These are phyloP conservation scores for Chrysochromulina parva DNA, from an alignment of 78 protist genomes.

Conservation along the genomic window DNA sequence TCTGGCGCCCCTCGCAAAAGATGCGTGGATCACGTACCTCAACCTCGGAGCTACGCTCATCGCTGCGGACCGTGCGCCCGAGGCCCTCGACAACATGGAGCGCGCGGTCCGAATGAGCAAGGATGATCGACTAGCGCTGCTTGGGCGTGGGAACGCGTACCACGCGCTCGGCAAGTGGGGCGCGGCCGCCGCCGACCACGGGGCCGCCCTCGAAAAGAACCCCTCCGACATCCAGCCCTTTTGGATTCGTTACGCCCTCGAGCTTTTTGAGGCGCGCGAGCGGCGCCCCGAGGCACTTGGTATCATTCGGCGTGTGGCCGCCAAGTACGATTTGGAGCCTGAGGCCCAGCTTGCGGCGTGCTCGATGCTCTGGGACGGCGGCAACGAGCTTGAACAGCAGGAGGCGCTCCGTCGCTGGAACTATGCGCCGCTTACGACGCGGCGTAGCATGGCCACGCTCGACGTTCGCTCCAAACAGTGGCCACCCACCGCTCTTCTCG, in stretches of 20 bases:
- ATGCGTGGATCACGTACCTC: not conserved
- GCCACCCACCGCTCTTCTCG: too few species aligned
- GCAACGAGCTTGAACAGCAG: too few species aligned
- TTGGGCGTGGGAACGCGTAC: not conserved
- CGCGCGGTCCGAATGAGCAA: not conserved
- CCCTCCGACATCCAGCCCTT: constrained; percentile 3
- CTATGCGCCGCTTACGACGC: too few species aligned
- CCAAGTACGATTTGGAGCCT: not conserved
- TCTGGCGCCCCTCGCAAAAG: not conserved
- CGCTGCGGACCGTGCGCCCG: not conserved
- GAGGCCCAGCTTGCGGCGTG: not conserved
- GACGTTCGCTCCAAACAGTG: too few species aligned
- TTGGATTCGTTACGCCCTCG: not conserved
- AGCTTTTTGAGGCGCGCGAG: not conserved
- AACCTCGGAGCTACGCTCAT: not conserved
- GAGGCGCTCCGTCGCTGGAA: too few species aligned
- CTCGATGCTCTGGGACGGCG: too few species aligned
- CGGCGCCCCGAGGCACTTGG: not conserved
- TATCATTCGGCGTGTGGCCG: not conserved
- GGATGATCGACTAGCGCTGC: not conserved
- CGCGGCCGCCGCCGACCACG: not conserved
- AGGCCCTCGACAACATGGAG: not conserved
- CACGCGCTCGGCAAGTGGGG: not conserved
- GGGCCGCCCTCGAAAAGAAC: not conserved
- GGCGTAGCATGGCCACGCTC: too few species aligned